Evolutionary conservation across 1,284 basidiomycete genomes (phyloP), one percentile per base, ranked within the genome.

Genomic region (Fomitopsis palustris): DNA sequence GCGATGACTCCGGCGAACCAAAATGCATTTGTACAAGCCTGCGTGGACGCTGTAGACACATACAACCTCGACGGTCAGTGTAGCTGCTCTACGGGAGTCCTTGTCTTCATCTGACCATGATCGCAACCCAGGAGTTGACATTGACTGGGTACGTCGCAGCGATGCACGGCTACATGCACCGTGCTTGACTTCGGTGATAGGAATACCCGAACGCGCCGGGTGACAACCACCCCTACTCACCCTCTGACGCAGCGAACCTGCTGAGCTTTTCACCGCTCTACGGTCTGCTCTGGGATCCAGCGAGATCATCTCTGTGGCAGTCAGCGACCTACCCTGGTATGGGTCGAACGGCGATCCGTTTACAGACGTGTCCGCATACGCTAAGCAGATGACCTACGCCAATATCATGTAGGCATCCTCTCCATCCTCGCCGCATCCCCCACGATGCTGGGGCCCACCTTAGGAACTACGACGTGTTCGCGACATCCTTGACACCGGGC

Each of bases 381-480:
- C 88, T 0, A 38, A 45, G 1, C 78, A 86, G 54, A 77, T 93
- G 72, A 87, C 86, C 64, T 91, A 87, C 76, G 81, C 90, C 58
- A 83, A 90, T 64, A 78, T 85, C 72, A 90, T 92, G 81, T 80
- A 65, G 27, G 76, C 72, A n/a, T 33, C 14, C 5, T 21, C 35
- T 16, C 29, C 7, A 27, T 12, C 10, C 21, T 8, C 41, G 1
- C 39, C 14, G 4, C 21, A n/a, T 21, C 6, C 2, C 14, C 17
- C 31, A 16, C 25, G 33, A 14, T 52, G 6, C 25, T 35, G 2
- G 31, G 55, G 21, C 31, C 42, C 19, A 17, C 23, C 14, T 19
- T 54, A 81, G 80, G 89, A 90, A 90, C 73, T 91, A 91, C 72
- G 89, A 91, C 69, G 83, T 89, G 53, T 89, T 83, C 81, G 84